Base-by-base conservation (phyloP, 352 stramenopile species). In the Globisporangium rhizosaccharum region DNA sequence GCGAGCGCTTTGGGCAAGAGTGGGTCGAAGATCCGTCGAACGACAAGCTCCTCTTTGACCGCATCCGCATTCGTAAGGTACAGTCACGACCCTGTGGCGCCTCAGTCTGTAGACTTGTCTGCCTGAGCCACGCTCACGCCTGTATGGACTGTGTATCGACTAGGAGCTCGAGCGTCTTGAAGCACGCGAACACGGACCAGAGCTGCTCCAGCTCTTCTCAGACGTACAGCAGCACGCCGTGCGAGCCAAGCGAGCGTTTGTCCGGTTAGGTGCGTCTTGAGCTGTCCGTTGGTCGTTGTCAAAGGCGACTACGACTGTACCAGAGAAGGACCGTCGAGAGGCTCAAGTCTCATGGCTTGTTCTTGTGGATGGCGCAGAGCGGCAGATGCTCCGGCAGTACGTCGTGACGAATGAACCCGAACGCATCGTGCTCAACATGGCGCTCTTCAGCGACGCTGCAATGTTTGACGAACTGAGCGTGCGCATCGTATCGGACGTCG, bases 11-110 rank as follows among this genome's bases (percentile, higher is more conserved):
- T 54, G 33, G 71, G 5, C 82, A 92, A 54, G 54, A 67, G 26
- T 95, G 85, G 85, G 79, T 92, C 17, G 82, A 95, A 56, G 85
- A 95, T 70, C 85, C 83, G 20, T 88, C 76, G 5, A 95, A 95
- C 54, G 75, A 94, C 52, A 75, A 85, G 52, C 70, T 79, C 5
- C 47, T 79, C 58, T 95, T 86, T 53, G 85, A 95, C 53, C 80
- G 85, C 33, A 82, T 94, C 59, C 79, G 85, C 9, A 92, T 95
- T 50, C 83, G 85, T 37, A 87, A 93, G 75, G 83, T 88, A 56
- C 36, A 39, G 9, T 41, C 2, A 25, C 28, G 28, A 33, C 28
- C 23, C 23, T 9, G 23, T 14, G 5, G 26, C 26, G 25, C 25
- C 23, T 3, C 26, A 39, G 23, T 23, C 23, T 23, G 23, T 23